A percentile compares a stretch with the other conserved stretches of the same genome.
Evolutionary conservation across 73 alveolate species (phyloP).

Genomic region (Chromera velia): DNA sequence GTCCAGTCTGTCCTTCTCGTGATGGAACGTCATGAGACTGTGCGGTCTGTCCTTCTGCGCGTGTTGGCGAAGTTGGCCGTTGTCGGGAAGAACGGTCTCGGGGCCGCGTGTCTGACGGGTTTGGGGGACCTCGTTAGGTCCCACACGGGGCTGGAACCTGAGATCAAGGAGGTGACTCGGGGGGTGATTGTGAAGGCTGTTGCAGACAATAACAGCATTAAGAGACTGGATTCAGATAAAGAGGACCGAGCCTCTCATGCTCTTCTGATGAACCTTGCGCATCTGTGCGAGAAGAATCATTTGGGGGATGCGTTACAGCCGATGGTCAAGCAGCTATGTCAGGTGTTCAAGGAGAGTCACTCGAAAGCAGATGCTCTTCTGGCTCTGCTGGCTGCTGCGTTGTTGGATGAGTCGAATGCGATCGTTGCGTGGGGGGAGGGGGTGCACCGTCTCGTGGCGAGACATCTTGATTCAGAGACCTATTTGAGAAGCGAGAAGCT

Average conservation of each 20-base stretch:
- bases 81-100: not conserved
- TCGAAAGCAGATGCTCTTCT: too few relatives aligned
- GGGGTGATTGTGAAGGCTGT: not conserved
- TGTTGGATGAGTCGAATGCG: too few relatives aligned
- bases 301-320: not conserved
- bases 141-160: not conserved
- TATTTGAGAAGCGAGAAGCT: too few relatives aligned
- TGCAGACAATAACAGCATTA: too few relatives aligned
- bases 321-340: not conserved
- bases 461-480: too few relatives aligned
- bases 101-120: not conserved
- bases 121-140: not conserved
- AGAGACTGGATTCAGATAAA: too few relatives aligned
- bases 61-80: not conserved
- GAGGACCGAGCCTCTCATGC: too few relatives aligned
- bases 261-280: too few relatives aligned
- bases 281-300: not conserved
- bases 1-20: not conserved
- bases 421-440: too few relatives aligned
- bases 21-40: not conserved
- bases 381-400: too few relatives aligned
- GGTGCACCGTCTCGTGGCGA: too few relatives aligned
- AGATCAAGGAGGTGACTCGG: not conserved
- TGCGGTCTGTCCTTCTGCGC: not conserved
- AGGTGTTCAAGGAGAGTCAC: not conserved